Percentiles rank a stretch among this genome's conserved stretches.
Evolutionary conservation across 2,329 filamentous ascomycete species (phyloP).

Genomic region (Xylaria sp.): DNA sequence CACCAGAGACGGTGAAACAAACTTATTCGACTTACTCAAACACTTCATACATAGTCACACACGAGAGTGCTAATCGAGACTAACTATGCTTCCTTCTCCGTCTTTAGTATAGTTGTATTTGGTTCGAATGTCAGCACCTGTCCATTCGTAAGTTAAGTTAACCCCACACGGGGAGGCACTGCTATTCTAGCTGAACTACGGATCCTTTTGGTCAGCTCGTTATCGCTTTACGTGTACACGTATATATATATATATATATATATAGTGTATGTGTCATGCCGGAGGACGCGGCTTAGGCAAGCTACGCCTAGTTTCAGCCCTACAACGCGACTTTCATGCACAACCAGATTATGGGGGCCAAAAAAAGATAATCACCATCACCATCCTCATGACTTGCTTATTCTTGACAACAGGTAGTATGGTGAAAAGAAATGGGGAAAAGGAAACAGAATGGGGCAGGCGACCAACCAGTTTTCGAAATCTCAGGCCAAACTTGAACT

Average conservation of each 20-base stretch:
- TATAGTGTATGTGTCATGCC: constrained; percentile 1
- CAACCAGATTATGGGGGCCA: constrained; percentile 11
- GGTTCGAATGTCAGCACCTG: constrained; percentile 22
- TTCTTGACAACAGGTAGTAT: constrained; percentile 3
- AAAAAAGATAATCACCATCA: neutral
- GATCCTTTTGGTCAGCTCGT: constrained; percentile 28
- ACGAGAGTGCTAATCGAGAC: constrained; percentile 10
- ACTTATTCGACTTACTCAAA: constrained; percentile 34
- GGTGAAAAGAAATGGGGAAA: constrained; percentile 10
- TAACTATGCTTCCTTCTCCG: neutral
- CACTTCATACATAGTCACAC: constrained; percentile 34
- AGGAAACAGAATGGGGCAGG: constrained; percentile 13
- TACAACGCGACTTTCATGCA: constrained; percentile 31
- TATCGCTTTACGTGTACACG: neutral
- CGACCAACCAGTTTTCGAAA: constrained; percentile 18
- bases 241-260: neutral
- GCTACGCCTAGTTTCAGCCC: constrained; percentile 28
- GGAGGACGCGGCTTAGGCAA: neutral
- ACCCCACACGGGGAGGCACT: constrained; percentile 21
- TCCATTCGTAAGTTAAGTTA: constrained; percentile 11
- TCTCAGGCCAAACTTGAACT: constrained; percentile 9
- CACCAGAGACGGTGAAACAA: constrained; percentile 7
- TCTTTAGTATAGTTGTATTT: constrained; percentile 19
- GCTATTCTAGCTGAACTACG: constrained; percentile 15
- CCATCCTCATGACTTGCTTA: neutral